Evolutionary conservation across 805 yeast genomes (phyloP).

Genomic region (Yamadazyma nakazawae): DNA sequence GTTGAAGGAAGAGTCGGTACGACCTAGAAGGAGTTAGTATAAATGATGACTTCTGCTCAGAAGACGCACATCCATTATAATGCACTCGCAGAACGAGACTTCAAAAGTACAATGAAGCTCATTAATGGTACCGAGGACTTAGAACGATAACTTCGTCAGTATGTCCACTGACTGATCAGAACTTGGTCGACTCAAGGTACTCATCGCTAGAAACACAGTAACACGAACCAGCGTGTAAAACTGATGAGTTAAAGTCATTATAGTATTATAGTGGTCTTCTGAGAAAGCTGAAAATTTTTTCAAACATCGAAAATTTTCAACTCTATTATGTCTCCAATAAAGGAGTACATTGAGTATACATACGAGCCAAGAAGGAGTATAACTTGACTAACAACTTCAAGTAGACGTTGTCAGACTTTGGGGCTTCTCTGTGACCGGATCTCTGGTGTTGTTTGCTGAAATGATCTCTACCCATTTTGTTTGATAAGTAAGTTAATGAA

Average conservation of each 20-base stretch:
- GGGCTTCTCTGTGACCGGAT: conserved; percentile 97
- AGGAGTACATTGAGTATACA: conserved; percentile 40
- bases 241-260: not conserved
- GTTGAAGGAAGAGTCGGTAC: conserved; percentile 99
- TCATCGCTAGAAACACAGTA: not conserved
- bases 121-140: conserved; percentile 1
- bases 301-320: not conserved
- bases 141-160: conserved; percentile 7
- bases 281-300: conserved; percentile 1
- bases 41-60: conserved; percentile 39
- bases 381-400: conserved; percentile 95
- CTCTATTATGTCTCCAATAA: not conserved
- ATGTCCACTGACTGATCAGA: conserved; percentile 11
- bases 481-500: not conserved
- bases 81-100: conserved; percentile 37
- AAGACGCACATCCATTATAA: conserved; percentile 30
- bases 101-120: not conserved
- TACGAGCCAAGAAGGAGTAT: conserved; percentile 99
- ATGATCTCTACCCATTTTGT: conserved; percentile 92
- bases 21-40: conserved; percentile 56
- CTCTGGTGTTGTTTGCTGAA: conserved; percentile 93
- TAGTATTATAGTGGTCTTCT: not conserved
- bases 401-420: conserved; percentile 99
- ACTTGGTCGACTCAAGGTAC: conserved; percentile 7
- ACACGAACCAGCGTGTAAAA: not conserved